Conservation (phyloP, 306 rosid species). For the Elaeagnus macrophylla region DNA sequence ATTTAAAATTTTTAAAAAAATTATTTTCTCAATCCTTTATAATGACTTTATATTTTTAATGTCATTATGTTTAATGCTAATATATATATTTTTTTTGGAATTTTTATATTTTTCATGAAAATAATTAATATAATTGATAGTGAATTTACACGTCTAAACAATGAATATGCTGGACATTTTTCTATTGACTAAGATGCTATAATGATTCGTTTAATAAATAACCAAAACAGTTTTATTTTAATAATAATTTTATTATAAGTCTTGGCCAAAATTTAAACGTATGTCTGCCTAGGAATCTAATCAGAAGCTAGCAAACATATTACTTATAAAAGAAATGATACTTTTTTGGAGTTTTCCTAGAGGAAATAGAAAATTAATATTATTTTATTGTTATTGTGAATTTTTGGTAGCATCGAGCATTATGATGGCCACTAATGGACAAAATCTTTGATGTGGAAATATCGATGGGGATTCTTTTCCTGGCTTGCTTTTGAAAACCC, state of each 20-base stretch:
- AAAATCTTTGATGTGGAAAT: conserved; percentile 21
- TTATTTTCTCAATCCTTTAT: no score
- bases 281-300: conserved; percentile 54
- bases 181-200: conserved; percentile 13
- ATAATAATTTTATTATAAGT: conserved; percentile 13
- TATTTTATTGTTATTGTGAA: background rate
- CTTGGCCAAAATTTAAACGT: conserved; percentile 22
- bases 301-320: conserved; percentile 28
- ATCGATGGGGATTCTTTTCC: conserved; percentile 17
- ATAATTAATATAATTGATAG: no score
- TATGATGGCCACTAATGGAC: conserved; percentile 21
- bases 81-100: no score
- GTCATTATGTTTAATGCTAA: no score
- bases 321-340: conserved; percentile 29
- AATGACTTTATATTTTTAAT: no score
- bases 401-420: conserved; percentile 17
- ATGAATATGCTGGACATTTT: conserved; percentile 3
- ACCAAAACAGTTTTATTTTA: background rate
- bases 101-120: no score
- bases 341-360: conserved; percentile 11
- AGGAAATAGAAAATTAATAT: conserved; percentile 6
- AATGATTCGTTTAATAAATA: conserved; percentile 10
- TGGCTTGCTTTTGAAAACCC: conserved; percentile 31
- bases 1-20: no score
- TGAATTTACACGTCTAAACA: no score